phyloP scores from a whole-genome alignment of 2,329 filamentous ascomycete species.

The Colletotrichum plurivorum region DNA sequence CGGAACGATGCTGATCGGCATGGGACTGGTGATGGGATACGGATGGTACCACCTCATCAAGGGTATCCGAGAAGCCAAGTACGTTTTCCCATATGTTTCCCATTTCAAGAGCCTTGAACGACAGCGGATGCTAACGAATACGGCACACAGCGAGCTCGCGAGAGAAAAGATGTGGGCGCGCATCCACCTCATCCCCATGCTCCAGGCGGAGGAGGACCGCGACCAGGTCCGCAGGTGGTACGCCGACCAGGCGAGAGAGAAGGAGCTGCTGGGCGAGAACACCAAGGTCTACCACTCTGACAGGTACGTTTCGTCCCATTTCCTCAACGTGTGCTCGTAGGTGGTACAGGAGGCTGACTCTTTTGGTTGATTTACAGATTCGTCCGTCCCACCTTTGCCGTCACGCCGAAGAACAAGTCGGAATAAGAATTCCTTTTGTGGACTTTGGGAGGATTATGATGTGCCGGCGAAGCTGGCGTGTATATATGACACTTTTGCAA shows the following conservation, averaged over 20 bases:
- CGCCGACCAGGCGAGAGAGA: constrained; percentile 91
- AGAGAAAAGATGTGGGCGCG: constrained; percentile 99
- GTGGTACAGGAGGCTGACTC: not conserved
- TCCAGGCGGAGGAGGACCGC: constrained; percentile 97
- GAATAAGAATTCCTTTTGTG: constrained; percentile 57
- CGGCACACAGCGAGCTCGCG: constrained; percentile 80
- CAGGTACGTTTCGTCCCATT: constrained; percentile 69
- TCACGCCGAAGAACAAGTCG: constrained; percentile 74
- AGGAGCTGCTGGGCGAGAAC: constrained; percentile 88
- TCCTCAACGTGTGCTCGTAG: too few species aligned
- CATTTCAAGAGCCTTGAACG: too few species aligned
- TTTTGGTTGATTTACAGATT: constrained; percentile 66
- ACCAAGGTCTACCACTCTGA: constrained; percentile 90
- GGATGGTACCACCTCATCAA: constrained; percentile 90
- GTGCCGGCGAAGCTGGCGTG: constrained; percentile 23
- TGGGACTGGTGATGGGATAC: constrained; percentile 85
- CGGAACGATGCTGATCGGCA: constrained; percentile 80
- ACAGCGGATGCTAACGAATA: not conserved
- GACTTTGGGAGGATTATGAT: not conserved
- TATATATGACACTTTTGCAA: constrained; percentile 26
- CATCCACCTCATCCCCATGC: constrained; percentile 92
- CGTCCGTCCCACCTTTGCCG: constrained; percentile 84
- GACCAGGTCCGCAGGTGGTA: constrained; percentile 90
- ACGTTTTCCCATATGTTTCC: constrained; percentile 53
- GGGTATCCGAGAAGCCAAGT: constrained; percentile 94